These are phyloP conservation scores for Tuber indicum DNA, from an alignment of 495 filamentous ascomycete genomes.

Conservation along the genomic window DNA sequence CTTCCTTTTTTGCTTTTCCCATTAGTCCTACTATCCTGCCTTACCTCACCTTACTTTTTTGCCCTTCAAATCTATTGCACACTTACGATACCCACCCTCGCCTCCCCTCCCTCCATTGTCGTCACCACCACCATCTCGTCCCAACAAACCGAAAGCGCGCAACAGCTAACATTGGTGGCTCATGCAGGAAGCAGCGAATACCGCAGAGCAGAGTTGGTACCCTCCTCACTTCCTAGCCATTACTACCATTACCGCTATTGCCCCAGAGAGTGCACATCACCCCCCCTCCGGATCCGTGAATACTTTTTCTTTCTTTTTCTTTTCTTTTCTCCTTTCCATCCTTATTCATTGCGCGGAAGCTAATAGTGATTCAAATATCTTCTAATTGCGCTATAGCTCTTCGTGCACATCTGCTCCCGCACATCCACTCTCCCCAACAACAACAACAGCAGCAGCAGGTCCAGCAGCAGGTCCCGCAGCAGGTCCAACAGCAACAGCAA, in stretches of 20 bases:
- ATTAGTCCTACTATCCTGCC: background rate
- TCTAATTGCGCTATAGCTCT: conserved; percentile 27
- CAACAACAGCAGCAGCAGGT: conserved; percentile 11
- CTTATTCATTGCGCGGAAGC: background rate
- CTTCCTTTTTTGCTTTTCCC: background rate
- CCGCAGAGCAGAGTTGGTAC: conserved; percentile 42
- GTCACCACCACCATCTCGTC: conserved; percentile 13
- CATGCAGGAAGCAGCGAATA: conserved; percentile 37
- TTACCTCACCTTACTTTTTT: background rate
- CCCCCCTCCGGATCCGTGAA: background rate
- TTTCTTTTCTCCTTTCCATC: background rate
- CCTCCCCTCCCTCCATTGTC: conserved; percentile 9
- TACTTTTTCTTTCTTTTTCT: background rate
- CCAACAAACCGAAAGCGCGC: conserved; percentile 14
- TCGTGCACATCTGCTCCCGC: conserved; percentile 38
- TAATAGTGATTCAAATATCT: background rate
- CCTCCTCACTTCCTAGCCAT: conserved; percentile 21
- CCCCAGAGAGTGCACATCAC: background rate
- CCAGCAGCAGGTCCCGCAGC: conserved; percentile 8
- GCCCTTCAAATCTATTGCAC: conserved; percentile 7
- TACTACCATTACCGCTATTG: background rate
- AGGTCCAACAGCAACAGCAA: conserved; percentile 16
- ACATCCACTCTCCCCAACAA: conserved; percentile 27
- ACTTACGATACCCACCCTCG: conserved; percentile 10
- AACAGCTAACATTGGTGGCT: conserved; percentile 1